Conservation (phyloP, 1,139 yeast species). For the Debaryomyces singareniensis region DNA sequence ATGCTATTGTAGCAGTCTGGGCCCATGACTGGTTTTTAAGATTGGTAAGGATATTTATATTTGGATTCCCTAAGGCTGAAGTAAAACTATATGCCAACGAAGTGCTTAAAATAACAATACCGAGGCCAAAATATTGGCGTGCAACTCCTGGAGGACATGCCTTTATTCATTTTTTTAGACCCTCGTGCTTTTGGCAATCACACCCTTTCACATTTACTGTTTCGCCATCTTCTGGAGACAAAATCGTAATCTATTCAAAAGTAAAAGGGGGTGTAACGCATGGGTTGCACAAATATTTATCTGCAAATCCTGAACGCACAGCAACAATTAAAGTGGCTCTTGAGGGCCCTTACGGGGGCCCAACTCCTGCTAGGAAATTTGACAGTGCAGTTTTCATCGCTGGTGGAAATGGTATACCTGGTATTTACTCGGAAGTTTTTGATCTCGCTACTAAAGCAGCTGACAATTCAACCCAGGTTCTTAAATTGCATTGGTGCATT, state of each 20-base stretch:
- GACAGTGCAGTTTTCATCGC: constrained; percentile 33
- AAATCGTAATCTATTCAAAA: constrained; percentile 25
- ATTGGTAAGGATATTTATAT: constrained; percentile 22
- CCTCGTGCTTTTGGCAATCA: constrained; percentile 35
- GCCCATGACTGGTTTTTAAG: constrained; percentile 35
- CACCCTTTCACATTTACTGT: constrained; percentile 37
- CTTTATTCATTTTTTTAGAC: constrained; percentile 38
- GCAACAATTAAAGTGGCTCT: constrained; percentile 26
- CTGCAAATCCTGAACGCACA: constrained; percentile 18
- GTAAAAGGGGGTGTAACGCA: constrained; percentile 36
- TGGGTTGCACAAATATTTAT: constrained; percentile 23
- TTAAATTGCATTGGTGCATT: constrained; percentile 31
- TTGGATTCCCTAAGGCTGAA: constrained; percentile 35
- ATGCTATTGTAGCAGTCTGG: constrained; percentile 40
- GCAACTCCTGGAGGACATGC: constrained; percentile 48
- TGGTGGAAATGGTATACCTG: constrained; percentile 41
- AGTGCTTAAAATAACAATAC: constrained; percentile 33
- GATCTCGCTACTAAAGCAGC: constrained; percentile 15
- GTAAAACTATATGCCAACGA: constrained; percentile 30
- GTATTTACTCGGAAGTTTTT: constrained; percentile 32
- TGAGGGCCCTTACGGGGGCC: constrained; percentile 39
- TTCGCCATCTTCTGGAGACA: constrained; percentile 13
- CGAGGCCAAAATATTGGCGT: constrained; percentile 36
- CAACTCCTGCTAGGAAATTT: constrained; percentile 21
- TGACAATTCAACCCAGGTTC: constrained; percentile 10